A percentile compares a stretch with the other conserved stretches of the same genome.
Evolutionary conservation across 2,329 filamentous ascomycete genomes (phyloP).

Genomic region (Ophiostoma fasciatum): DNA sequence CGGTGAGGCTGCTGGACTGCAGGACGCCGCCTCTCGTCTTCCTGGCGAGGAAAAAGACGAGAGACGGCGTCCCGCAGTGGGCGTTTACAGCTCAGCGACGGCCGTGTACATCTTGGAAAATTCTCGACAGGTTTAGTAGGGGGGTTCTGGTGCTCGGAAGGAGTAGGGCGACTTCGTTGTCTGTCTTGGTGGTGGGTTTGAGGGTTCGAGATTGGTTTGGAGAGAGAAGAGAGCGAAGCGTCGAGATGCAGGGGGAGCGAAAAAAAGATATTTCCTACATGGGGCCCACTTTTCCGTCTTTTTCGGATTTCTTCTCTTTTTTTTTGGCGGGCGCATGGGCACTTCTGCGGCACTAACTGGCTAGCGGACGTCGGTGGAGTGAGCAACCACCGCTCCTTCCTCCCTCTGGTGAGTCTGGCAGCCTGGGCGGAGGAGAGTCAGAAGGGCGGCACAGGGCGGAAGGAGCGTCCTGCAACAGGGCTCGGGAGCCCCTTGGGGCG

Average conservation of each 20-base stretch:
- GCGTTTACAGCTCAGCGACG: conserved; percentile 86
- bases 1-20: conserved; percentile 78
- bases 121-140: conserved; percentile 52
- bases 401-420: too few species aligned
- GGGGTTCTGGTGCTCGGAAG: conserved; percentile 20
- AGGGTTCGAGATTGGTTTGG: conserved; percentile 11
- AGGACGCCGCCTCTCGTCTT: conserved; percentile 31
- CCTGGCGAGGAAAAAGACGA: conserved; percentile 27
- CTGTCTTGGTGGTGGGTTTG: conserved; percentile 23
- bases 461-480: too few species aligned
- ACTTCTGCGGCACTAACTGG: too few species aligned
- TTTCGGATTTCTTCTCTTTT: too few species aligned
- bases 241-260: too few species aligned
- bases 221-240: conserved; percentile 16
- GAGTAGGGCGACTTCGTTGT: conserved; percentile 51
- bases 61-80: conserved; percentile 50
- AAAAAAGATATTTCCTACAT: conserved; percentile 14
- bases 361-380: too few species aligned
- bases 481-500: too few species aligned
- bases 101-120: conserved; percentile 51
- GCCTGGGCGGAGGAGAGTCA: too few species aligned
- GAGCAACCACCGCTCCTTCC: too few species aligned
- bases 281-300: conserved; percentile 17
- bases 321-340: too few species aligned
- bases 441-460: too few species aligned